Evolutionary conservation across 2,329 filamentous ascomycete species (phyloP), one percentile per base, ranked within the genome.

Genomic region (Chaetomium globosum): DNA sequence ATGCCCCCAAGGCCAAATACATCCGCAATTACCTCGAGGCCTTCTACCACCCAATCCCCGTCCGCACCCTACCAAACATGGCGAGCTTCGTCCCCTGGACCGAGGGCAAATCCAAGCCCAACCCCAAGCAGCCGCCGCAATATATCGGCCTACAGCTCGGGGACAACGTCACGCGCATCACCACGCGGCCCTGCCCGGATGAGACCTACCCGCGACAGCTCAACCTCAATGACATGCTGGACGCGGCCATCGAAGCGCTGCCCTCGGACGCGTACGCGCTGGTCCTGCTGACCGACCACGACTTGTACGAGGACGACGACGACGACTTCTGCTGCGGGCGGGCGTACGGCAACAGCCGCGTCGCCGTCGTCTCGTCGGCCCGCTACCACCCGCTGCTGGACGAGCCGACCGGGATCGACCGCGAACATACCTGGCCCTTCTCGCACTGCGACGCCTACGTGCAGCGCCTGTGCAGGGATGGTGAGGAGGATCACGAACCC

Each of bases 301-400:
- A 90, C 71, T 75, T 89, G 16, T 89, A 87, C 71, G 87, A 90
- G 69, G 81, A 82, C 58, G 85, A 88, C 0, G 84, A 89, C 0
- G 88, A 90, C 65, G 82, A 86, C 23, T 91, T 90, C 70, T 86
- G 83, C 61, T 89, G 87, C 67, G 88, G 88, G 0, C 77, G 87
- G 31, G 87, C 88, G 0, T 91, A 87, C 72, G 88, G 88, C 0
- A 85, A 82, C 0, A 86, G 83, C 64, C 79, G 88, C 4, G 82
- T 91, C 1, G 81, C 82, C 0, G 82, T 90, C 0, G 84, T 91
- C 0, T 87, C 84, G 0, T 82, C 79, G 0, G 86, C 88, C 10
- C 77, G 88, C 30, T 90, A 91, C 67, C 79, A 86, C 55, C 88
- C 88, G 0, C 63, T 68, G 0, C 75, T 87, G 26, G 80, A 81